A percentile compares a stretch with the other conserved stretches of the same genome.
These are phyloP conservation scores for Hyaloscypha bicolor DNA, from an alignment of 495 filamentous ascomycete genomes.

Conservation along the genomic window DNA sequence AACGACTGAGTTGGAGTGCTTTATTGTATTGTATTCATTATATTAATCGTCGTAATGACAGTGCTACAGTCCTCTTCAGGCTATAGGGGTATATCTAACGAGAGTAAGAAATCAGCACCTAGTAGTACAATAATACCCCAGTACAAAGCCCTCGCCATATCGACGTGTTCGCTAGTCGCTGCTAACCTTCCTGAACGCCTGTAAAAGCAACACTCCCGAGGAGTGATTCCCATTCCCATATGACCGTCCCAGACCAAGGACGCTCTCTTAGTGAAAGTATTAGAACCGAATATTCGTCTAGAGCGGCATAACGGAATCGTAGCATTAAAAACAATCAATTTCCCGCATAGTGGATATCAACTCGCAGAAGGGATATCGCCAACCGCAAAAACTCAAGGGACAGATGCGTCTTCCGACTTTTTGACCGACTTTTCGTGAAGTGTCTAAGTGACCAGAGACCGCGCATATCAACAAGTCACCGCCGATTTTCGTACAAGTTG, in stretches of 20 bases:
- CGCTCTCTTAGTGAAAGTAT: constrained; percentile 21
- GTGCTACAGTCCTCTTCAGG: constrained; percentile 18
- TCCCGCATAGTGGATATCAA: constrained; percentile 25
- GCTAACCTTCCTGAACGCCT: constrained; percentile 5
- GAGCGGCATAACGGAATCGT: constrained; percentile 1
- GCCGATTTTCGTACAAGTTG: neutral
- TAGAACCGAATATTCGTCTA: constrained; percentile 22
- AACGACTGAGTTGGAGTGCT: neutral
- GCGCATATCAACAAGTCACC: constrained; percentile 7
- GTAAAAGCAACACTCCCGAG: constrained; percentile 12
- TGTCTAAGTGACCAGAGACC: constrained; percentile 7
- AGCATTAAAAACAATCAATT: constrained; percentile 1
- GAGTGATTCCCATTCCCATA: constrained; percentile 15
- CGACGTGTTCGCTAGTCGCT: neutral
- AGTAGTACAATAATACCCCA: constrained; percentile 19
- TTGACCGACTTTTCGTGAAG: constrained; percentile 12
- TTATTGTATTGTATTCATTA: neutral
- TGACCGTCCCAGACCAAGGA: neutral
- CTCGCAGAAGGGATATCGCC: constrained; percentile 30
- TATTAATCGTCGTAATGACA: constrained; percentile 27
- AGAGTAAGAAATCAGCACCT: constrained; percentile 15
- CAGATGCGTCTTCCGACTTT: constrained; percentile 11
- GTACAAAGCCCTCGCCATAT: constrained; percentile 3
- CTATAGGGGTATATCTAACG: constrained; percentile 25
- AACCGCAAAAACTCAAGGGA: constrained; percentile 14